A percentile compares a stretch with the other conserved stretches of the same genome.
phyloP scores from a whole-genome alignment of 176 grass and related monocot genomes.

The Eremochloa ophiuroides region DNA sequence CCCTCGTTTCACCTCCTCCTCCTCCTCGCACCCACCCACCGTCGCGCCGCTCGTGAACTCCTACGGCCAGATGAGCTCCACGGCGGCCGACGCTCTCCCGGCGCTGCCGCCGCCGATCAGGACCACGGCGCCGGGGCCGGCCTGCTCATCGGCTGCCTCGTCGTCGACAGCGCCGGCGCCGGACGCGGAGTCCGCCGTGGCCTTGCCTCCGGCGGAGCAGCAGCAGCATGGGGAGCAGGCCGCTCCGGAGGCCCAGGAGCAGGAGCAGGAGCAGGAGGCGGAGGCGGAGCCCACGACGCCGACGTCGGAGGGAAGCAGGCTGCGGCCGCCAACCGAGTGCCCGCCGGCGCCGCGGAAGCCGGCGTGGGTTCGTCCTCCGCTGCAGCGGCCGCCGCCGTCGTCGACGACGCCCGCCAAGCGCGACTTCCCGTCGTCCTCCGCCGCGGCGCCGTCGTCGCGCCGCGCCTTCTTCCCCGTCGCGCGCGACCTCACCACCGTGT shows the following conservation, averaged over 20 bases:
- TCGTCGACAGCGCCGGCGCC: constrained; percentile 1
- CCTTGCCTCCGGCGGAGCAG: background rate
- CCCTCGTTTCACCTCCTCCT: background rate
- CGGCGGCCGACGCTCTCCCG: constrained; percentile 21
- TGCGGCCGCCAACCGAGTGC: constrained; percentile 38
- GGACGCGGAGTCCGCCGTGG: background rate
- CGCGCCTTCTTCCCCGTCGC: constrained; percentile 34
- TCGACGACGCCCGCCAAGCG: background rate
- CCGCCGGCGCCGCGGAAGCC: constrained; percentile 55
- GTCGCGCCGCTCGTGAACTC: background rate
- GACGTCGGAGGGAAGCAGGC: constrained; percentile 52
- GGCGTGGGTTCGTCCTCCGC: background rate
- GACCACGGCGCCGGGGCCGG: background rate
- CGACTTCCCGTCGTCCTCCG: background rate
- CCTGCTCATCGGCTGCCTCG: background rate
- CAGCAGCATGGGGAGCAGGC: background rate
- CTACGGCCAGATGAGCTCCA: constrained; percentile 17
- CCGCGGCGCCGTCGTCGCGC: background rate
- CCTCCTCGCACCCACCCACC: background rate
- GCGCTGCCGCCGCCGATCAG: constrained; percentile 30
- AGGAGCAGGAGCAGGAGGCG: background rate
- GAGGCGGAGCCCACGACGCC: constrained; percentile 46
- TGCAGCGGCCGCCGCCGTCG: background rate
- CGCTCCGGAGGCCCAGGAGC: background rate
- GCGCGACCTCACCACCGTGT: constrained; percentile 54